phyloP scores from a whole-genome alignment of 179 eudicot genomes.

The Beta macrorhiza region DNA sequence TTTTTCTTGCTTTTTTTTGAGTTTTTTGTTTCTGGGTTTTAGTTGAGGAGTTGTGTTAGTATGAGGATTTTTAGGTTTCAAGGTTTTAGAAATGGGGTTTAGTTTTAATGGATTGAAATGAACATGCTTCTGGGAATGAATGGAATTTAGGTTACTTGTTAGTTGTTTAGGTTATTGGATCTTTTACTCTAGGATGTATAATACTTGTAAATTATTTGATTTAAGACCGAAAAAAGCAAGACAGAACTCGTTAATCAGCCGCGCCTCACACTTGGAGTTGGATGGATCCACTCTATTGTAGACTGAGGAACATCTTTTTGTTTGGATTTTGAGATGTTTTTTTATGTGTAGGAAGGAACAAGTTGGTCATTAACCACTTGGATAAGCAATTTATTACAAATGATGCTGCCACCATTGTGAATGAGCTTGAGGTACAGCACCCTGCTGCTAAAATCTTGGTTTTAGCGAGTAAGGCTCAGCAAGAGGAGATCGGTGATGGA shows the following conservation, averaged over 20 bases:
- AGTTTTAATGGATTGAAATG: not conserved
- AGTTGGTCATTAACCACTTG: conserved; percentile 93
- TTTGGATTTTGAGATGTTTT: not conserved
- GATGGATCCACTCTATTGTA: not conserved
- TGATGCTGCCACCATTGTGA: conserved; percentile 92
- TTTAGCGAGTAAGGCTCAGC: conserved; percentile 89
- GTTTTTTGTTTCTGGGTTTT: not conserved
- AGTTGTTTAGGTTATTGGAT: not conserved
- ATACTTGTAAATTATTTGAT: not conserved
- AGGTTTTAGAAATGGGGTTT: not conserved
- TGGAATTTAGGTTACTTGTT: not conserved
- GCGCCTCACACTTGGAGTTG: too few species aligned
- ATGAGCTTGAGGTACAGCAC: conserved; percentile 95
- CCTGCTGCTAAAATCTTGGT: conserved; percentile 96
- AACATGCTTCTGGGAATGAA: not conserved
- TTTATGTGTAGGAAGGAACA: conserved; percentile 68
- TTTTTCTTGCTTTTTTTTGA: not conserved
- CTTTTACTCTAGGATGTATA: not conserved
- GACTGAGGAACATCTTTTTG: not conserved
- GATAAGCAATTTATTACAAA: conserved; percentile 92
- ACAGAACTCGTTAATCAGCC: too few species aligned
- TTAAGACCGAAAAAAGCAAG: not conserved
- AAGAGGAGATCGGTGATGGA: conserved; percentile 95
- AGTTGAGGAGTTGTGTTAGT: not conserved
- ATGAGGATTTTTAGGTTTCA: not conserved